These are phyloP conservation scores for Ambrosia hybrid DNA, from an alignment of 140 eudicot species.

Conservation along the genomic window DNA sequence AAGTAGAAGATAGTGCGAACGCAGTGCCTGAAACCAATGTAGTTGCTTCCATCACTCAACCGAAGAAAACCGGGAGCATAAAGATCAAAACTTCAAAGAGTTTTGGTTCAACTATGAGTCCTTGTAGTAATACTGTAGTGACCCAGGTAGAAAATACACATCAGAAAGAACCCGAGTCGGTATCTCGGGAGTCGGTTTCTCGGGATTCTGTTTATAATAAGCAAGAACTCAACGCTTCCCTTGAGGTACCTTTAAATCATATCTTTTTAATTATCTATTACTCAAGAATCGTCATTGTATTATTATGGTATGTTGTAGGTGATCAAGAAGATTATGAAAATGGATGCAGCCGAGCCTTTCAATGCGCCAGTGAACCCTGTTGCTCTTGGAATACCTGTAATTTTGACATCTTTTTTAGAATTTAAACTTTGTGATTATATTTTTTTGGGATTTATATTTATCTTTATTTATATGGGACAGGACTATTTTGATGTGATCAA, in stretches of 20 bases:
- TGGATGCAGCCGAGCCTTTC: conserved; percentile 97
- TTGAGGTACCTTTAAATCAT: conserved; percentile 54
- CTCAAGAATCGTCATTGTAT: neutral
- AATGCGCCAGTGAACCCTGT: conserved; percentile 89
- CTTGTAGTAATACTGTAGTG: conserved; percentile 47
- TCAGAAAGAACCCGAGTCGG: conserved; percentile 48
- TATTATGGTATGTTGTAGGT: conserved; percentile 44
- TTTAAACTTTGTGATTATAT: neutral
- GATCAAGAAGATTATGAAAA: conserved; percentile 83
- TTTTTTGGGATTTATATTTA: neutral
- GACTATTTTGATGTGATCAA: conserved; percentile 93
- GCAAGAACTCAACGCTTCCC: conserved; percentile 67
- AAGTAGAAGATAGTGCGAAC: conserved; percentile 71
- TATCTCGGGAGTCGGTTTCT: conserved; percentile 5
- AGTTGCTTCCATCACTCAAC: conserved; percentile 31
- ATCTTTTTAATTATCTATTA: neutral
- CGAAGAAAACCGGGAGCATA: conserved; percentile 60
- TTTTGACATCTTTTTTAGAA: neutral
- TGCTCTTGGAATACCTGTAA: conserved; percentile 91
- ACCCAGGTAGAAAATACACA: conserved; percentile 42
- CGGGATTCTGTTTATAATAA: conserved; percentile 50
- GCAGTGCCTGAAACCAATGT: conserved; percentile 53
- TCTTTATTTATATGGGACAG: conserved; percentile 32
- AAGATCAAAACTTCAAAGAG: conserved; percentile 67
- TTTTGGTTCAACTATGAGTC: conserved; percentile 56